Evolutionary conservation across 2,329 filamentous ascomycete genomes (phyloP), one percentile per base, ranked within the genome.

Genomic region (Chrysosphaeria jannelii): DNA sequence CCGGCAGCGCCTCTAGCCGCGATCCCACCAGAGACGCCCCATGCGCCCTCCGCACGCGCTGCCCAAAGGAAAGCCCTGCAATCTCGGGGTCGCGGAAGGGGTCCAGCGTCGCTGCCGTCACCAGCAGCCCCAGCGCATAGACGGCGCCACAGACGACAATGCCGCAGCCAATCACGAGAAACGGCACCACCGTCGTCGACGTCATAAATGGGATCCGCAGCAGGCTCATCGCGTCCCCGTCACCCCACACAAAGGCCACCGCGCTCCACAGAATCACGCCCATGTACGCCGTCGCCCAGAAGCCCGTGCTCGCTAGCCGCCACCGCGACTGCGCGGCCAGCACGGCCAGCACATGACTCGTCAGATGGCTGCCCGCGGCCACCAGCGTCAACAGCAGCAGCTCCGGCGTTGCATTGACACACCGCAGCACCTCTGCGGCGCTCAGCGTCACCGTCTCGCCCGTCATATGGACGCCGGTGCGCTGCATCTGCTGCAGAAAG

Each of bases 261-360:
- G 75, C 62, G 30, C 74, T 79, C 59, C 70, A 76, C 3, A 70
- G 45, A 32, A 93, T 78, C 16, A 71, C 69, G 18, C 53, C 52
- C 71, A 93, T 89, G 39, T 89, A 93, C 35, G 72, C 75, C 14
- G 81, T 40, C 0, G 74, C 81, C 75, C 79, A 93, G 30, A 91
- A 61, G 1, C 65, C 74, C 1, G 85, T 93, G 34, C 71, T 89
- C 22, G 79, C 35, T 6, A 97, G 55, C n/a, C 85, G 62, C 35
- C 70, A 76, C 33, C 54, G 65, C 29, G 69, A 58, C 39, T 90
- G 75, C 14, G 76, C 50, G 27, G 75, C 71, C 27, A 85, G 59
- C 1, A 91, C 55, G 4, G 75, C 81, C 3, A 93, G 48, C 2
- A 72, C 33, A 31, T 90, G 78, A 31, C 78, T 90, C 5, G 68